Conservation (phyloP, 768 basidiomycete species). For the Rhizopogon rudus region DNA sequence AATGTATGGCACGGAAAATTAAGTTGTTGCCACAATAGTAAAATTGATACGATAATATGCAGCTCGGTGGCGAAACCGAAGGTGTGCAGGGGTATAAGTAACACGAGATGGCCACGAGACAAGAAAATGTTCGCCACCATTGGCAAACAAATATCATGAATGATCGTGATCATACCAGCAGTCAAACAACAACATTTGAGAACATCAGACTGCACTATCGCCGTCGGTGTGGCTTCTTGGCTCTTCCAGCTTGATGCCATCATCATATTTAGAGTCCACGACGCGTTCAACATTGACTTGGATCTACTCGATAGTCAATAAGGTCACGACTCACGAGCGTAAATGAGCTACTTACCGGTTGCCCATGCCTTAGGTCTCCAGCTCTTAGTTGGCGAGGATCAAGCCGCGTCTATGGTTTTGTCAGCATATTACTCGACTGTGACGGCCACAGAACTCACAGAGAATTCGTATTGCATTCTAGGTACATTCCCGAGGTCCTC, state of each 20-base stretch:
- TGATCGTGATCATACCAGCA: too few relatives aligned
- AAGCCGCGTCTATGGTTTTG: slow-evolving; percentile 1
- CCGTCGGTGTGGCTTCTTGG: too few relatives aligned
- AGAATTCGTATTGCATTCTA: not conserved
- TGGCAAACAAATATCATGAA: too few relatives aligned
- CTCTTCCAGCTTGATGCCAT: not conserved
- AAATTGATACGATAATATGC: too few relatives aligned
- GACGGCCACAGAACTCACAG: not conserved
- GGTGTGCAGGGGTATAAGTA: too few relatives aligned
- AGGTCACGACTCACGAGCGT: not conserved
- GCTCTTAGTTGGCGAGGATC: not conserved
- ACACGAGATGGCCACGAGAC: too few relatives aligned
- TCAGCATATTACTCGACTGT: not conserved
- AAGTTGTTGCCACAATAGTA: too few relatives aligned
- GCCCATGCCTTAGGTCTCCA: not conserved
- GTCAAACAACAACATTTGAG: too few relatives aligned
- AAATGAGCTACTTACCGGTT: slow-evolving; percentile 7
- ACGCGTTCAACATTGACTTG: slow-evolving; percentile 15
- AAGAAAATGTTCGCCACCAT: too few relatives aligned
- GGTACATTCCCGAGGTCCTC: not conserved
- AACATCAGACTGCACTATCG: too few relatives aligned
- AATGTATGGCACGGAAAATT: too few relatives aligned
- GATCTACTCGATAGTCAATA: slow-evolving; percentile 1
- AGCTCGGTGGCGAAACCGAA: too few relatives aligned
- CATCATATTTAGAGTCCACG: slow-evolving; percentile 17